phyloP scores from a whole-genome alignment of 1,139 yeast species.

The Candida dubliniensis region DNA sequence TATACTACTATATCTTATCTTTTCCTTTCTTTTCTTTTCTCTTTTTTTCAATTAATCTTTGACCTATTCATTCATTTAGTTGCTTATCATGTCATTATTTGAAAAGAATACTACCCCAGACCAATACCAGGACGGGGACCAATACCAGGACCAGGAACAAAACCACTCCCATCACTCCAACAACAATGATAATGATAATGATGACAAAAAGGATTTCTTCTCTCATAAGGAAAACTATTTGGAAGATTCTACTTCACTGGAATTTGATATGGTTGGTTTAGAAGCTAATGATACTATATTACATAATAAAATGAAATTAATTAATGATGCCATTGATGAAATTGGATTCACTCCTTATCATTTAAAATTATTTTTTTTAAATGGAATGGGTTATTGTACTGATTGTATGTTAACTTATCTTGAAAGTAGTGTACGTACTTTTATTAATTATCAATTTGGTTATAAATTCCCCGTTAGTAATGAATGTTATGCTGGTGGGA shows the following conservation, averaged over 20 bases:
- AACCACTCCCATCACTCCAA: neutral
- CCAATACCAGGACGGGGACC: neutral
- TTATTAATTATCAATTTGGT: constrained; percentile 44
- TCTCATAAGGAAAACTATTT: constrained; percentile 6
- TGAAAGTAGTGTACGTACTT: constrained; percentile 38
- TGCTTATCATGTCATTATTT: too few relatives aligned
- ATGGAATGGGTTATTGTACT: constrained; percentile 65
- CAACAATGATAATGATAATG: neutral
- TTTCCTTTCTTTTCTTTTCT: too few relatives aligned
- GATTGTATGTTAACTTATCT: constrained; percentile 56
- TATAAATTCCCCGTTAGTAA: constrained; percentile 32
- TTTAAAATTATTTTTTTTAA: constrained; percentile 39
- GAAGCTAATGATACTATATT: constrained; percentile 27
- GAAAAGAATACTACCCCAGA: neutral
- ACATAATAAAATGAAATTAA: constrained; percentile 27
- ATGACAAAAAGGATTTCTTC: constrained; percentile 3
- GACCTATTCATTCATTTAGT: too few relatives aligned
- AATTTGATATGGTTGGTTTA: constrained; percentile 24
- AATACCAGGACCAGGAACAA: neutral
- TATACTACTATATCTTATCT: too few relatives aligned
- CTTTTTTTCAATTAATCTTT: too few relatives aligned
- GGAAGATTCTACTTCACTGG: constrained; percentile 14
- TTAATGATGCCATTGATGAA: constrained; percentile 37
- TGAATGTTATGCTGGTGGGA: constrained; percentile 39
- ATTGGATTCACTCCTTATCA: constrained; percentile 40